Evolutionary conservation across 225 moss, liverwort and hornwort species (phyloP), one percentile per base, ranked within the genome.

Genomic region (Polytrichum formosum): DNA sequence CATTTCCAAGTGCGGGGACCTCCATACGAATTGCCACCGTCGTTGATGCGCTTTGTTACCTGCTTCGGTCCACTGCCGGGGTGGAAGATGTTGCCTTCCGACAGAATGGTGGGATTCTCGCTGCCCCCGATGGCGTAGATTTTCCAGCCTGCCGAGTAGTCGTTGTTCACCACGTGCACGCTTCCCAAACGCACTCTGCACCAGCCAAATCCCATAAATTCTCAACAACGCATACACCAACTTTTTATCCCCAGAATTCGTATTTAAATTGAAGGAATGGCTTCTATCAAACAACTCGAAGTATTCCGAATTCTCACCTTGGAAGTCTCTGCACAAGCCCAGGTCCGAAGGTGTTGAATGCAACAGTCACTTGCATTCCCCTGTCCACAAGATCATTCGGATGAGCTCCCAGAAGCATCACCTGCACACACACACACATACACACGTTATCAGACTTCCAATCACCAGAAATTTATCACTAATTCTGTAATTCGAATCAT

Each of bases 391-490:
- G 71, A 33, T 83, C 85, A 22, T 70, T 79, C 68, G 79, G 76
- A 73, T 79, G 83, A 16, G 83, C 86, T 26, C 86, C 89, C 21
- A 90, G 35, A 1, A 86, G 81, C 86, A 90, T 86, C 0, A 86
- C 86, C 68, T 55, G 33, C 19, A 8, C 8, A 6, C 23, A 5
- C 16, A 16, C 2, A 20, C 19, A 21, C 23, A 6, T 8, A 5
- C 16, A 16, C 2, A 20, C 58, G n/a, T 58, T 21, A 6, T 13
- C 21, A 56, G 0, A 1, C n/a, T 58, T 6, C 19, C 21, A 56
- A 6, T 5, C 58, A 58, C 20, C 22, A 5, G 5, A 56, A 56
- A 21, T 6, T 20, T 6, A 58, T 58, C 22, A 20, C 5, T 56
- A 20, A n/a, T 6, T 58, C 6, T 18, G 18, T 56, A 0, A 8